phyloP scores from a whole-genome alignment of 1,139 yeast species.

The Yamadazyma blattariae region DNA sequence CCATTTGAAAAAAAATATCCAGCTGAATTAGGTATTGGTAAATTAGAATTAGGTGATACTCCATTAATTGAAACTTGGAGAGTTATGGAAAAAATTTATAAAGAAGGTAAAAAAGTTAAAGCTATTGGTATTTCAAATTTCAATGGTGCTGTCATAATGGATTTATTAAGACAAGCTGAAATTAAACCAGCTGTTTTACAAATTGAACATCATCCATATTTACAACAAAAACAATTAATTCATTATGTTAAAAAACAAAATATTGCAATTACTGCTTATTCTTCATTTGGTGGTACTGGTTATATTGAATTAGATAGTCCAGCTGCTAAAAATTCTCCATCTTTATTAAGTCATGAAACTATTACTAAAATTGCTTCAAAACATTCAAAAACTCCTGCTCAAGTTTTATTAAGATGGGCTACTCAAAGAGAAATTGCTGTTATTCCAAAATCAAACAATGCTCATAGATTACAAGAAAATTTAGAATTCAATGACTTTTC shows the following conservation, averaged over 20 bases:
- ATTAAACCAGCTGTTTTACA: constrained; percentile 81
- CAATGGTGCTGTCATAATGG: constrained; percentile 66
- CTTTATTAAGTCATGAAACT: constrained; percentile 53
- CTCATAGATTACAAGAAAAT: constrained; percentile 58
- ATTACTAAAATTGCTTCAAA: constrained; percentile 52
- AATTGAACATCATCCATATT: constrained; percentile 91
- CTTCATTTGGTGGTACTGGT: constrained; percentile 81
- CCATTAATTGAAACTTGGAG: constrained; percentile 78
- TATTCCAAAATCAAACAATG: constrained; percentile 71
- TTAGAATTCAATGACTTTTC: constrained; percentile 54
- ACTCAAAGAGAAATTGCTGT: constrained; percentile 70
- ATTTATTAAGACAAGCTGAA: constrained; percentile 66
- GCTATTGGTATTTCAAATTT: constrained; percentile 87
- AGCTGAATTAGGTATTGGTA: constrained; percentile 68
- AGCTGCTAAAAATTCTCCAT: constrained; percentile 49
- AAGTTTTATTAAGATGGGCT: constrained; percentile 77
- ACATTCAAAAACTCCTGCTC: constrained; percentile 55
- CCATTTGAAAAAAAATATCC: constrained; percentile 77
- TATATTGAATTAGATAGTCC: constrained; percentile 56
- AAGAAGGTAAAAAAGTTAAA: constrained; percentile 45
- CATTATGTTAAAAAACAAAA: constrained; percentile 59
- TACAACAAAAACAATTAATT: constrained; percentile 70
- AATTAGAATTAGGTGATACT: constrained; percentile 61
- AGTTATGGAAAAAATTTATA: constrained; percentile 62
- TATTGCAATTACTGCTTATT: constrained; percentile 78